These are phyloP conservation scores for Plasmodium knowlesi DNA, from an alignment of 169 alveolate genomes.

Conservation along the genomic window DNA sequence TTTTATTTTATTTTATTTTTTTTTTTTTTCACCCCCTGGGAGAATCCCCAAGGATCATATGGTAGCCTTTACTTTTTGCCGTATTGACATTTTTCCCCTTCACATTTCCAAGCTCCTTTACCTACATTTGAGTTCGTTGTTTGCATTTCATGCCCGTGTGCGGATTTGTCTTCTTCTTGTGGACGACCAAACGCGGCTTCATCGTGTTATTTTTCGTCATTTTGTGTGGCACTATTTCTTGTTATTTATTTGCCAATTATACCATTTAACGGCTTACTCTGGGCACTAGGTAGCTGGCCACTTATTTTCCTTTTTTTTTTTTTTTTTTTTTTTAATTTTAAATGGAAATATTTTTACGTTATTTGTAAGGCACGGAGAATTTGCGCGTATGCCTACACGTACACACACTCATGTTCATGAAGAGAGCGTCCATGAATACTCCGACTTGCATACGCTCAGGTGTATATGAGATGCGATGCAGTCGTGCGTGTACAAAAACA, in stretches of 20 bases:
- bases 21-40: neutral
- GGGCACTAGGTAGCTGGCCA: neutral
- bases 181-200: neutral
- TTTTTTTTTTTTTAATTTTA: neutral
- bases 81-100: neutral
- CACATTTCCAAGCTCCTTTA: neutral
- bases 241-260: neutral
- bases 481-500: neutral
- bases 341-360: slow-evolving; percentile 5
- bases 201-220: neutral
- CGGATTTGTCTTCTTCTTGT: slow-evolving; percentile 5
- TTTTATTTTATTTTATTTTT: slow-evolving; percentile 31
- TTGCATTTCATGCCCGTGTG: neutral
- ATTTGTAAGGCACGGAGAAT: neutral
- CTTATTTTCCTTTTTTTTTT: neutral
- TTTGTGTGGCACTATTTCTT: neutral
- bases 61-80: neutral
- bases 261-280: neutral
- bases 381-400: neutral
- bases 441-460: neutral
- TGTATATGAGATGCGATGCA: neutral
- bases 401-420: neutral
- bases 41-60: neutral
- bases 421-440: neutral
- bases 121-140: slow-evolving; percentile 13